Percentiles rank a stretch among this genome's conserved stretches.
Conservation (phyloP, 75 land plant species). For the Azolla pinnata region DNA sequence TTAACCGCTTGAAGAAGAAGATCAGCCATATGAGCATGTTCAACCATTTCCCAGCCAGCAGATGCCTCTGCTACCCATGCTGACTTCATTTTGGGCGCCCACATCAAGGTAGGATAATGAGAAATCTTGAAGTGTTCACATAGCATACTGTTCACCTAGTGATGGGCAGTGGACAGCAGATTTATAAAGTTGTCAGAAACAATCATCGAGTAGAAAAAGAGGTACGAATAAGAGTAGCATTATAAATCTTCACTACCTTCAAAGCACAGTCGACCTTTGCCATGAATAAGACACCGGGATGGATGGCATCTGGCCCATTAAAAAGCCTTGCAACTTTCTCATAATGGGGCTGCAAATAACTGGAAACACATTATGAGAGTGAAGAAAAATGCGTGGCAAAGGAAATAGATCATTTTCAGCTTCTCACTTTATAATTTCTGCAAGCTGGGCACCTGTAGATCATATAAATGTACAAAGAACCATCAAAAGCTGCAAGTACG, state of each 20-base stretch:
- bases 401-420: too few species aligned
- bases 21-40: conserved; percentile 66
- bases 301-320: conserved; percentile 75
- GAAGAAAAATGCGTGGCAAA: too few species aligned
- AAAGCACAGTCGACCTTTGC: conserved; percentile 88
- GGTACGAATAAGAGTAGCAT: too few species aligned
- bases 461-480: too few species aligned
- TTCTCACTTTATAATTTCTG: conserved; percentile 75
- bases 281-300: conserved; percentile 73
- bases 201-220: too few species aligned
- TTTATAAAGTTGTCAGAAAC: too few species aligned
- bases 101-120: conserved; percentile 76
- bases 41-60: conserved; percentile 40
- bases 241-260: conserved; percentile 61
- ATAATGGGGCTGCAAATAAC: conserved; percentile 90
- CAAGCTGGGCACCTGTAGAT: conserved; percentile 99
- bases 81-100: conserved; percentile 67
- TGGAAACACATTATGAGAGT: too few species aligned
- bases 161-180: too few species aligned
- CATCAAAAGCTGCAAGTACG: too few species aligned
- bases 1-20: conserved; percentile 73
- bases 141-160: conserved; percentile 57
- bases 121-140: conserved; percentile 68
- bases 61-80: conserved; percentile 44
- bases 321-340: conserved; percentile 92